phyloP scores from a whole-genome alignment of 495 filamentous ascomycete genomes.

The Patellaria atrata region DNA sequence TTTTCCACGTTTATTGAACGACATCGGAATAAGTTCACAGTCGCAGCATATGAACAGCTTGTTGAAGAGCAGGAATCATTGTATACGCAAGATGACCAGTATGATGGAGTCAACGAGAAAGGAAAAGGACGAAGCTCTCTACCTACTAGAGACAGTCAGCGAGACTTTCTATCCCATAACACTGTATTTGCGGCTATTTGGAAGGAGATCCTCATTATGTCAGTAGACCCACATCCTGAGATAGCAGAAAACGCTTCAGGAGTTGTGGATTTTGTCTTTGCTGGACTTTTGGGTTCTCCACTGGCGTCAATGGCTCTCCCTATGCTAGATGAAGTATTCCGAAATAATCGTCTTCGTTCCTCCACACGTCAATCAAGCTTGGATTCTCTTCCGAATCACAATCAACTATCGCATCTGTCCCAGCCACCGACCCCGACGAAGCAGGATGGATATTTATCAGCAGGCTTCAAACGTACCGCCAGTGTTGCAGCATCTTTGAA shows the following conservation, averaged over 20 bases:
- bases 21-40: constrained; percentile 83
- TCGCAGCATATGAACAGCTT: constrained; percentile 83
- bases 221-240: constrained; percentile 88
- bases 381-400: constrained; percentile 22
- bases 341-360: constrained; percentile 24
- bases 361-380: constrained; percentile 2
- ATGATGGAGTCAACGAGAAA: constrained; percentile 6
- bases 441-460: constrained; percentile 48
- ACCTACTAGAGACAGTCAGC: constrained; percentile 8
- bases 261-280: constrained; percentile 73
- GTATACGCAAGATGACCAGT: constrained; percentile 35
- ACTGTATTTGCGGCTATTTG: constrained; percentile 84
- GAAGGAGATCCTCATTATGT: constrained; percentile 82
- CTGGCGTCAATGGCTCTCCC: constrained; percentile 53
- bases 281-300: constrained; percentile 58
- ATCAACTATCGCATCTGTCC: constrained; percentile 31
- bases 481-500: constrained; percentile 62
- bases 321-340: constrained; percentile 63
- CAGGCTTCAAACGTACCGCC: constrained; percentile 47
- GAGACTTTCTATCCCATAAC: constrained; percentile 43
- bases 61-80: constrained; percentile 64
- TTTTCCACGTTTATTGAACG: constrained; percentile 81
- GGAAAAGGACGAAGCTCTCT: constrained; percentile 10
- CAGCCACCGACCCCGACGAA: constrained; percentile 41
- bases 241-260: constrained; percentile 69